Evolutionary conservation across 2,329 filamentous ascomycete genomes (phyloP), one percentile per base, ranked within the genome.

Genomic region (Pleoardoris graminearum): DNA sequence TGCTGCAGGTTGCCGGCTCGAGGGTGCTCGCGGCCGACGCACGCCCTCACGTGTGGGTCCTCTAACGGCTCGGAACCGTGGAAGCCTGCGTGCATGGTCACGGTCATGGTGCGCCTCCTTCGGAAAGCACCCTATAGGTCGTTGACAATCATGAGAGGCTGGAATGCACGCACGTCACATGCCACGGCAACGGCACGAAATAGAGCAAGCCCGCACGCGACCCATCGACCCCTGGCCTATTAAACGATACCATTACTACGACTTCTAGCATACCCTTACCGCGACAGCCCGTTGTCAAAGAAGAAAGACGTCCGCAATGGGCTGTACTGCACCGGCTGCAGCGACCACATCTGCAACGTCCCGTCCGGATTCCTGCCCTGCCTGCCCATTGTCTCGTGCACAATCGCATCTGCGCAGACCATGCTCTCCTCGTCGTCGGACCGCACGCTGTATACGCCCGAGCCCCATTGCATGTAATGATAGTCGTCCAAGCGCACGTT

Each of bases 371-470:
- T 60, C 50, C 60, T 51, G 1, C 55, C 58, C 47, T 59, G 46
- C 33, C 45, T 19, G 1, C 42, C 53, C 53, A 60, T 54, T 5
- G 22, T 43, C 50, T 62, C 60, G 12, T 51, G 35, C 11, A 53
- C 51, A 14, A 57, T 48, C n/a, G 58, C 58, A 45, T 59, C 58
- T 27, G 60, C 56, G 39, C 60, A 61, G 30, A 61, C 53, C 58
- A 63, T 53, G 48, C 58, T 61, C 36, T 61, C 58, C 23, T 63
- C 60, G 37, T 61, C 60, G 16, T 52, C 45, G 11, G 52, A 60
- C 27, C 54, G 22, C 17, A 52, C 37, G 10, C 54, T 58, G 17
- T 35, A 29, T 0, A 48, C 25, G 7, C 50, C 54, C 3, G 41
- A 43, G 14, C 48, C 48, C n/a, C 44, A 47, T 25, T 50, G 53